Base-by-base conservation (phyloP, 129 eudicot species). In the Tanacetum coccineum region DNA sequence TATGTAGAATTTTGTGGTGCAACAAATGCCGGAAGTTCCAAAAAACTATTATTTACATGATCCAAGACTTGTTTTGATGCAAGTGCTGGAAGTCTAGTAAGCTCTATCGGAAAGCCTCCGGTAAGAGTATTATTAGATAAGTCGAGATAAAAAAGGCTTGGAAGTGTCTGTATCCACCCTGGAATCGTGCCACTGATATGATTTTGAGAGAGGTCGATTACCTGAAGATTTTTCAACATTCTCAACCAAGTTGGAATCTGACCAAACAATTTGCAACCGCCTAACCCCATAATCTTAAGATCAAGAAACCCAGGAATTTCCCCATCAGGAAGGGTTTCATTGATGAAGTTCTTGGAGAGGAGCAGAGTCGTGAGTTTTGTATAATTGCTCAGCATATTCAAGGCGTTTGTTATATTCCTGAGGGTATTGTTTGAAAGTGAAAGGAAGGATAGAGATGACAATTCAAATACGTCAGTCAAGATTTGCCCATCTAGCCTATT, bases 1-100 rank as follows among this genome's bases (percentile, higher is more conserved):
- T 56, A 68, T 64, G 89, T 77, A 14, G 80, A 84, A 19, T 87
- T 80, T 67, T 84, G 66, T 2, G 87, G 87, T 58, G 63, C 76
- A 51, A 82, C 82, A 70, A 79, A 87, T 28, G 84, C 87, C 4
- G 95, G 95, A 47, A 87, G 80, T 71, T 81, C 90, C 25, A 84
- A 73, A 70, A 71, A 76, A 62, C 82, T 79, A 66, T 66, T 49
- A 28, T 79, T 71, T 39, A 76, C 62, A 56, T 71, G 67, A 66
- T 81, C 68, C 20, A 80, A 77, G 19, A 25, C 65, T 62, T 82
- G 74, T 70, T 78, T 73, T 0, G 76, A 68, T 53, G 70, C 70
- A 69, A 87, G 74, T 20, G 78, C 80, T 55, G 72, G 78, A 26
- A 87, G 68, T 32, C 36, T 15, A 59, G 76, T 72, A 39, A 87